Conservation (phyloP, 2,329 filamentous ascomycete species). For the Cordyceps cateniannulata region DNA sequence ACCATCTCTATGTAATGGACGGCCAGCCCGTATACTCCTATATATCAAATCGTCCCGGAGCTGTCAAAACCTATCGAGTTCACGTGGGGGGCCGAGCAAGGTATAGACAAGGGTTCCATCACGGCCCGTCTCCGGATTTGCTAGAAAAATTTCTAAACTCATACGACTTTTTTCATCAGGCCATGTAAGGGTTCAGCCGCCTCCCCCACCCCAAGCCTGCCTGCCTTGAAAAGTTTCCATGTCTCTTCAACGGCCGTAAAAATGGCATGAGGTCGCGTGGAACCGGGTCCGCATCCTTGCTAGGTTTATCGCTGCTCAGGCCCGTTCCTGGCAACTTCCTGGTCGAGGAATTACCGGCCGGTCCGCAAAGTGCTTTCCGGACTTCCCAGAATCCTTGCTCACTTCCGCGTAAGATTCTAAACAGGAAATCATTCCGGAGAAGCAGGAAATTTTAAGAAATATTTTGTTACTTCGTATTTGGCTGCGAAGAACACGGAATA, state of each 20-base stretch:
- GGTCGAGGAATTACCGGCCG: not conserved
- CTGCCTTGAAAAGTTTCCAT: not conserved
- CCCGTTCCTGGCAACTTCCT: not conserved
- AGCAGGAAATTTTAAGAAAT: not conserved
- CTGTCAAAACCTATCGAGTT: not conserved
- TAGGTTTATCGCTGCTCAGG: not conserved
- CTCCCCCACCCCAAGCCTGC: not conserved
- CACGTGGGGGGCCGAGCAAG: not conserved
- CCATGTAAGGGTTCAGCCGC: not conserved
- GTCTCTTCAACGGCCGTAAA: not conserved
- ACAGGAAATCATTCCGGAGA: not conserved
- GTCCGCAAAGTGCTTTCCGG: not conserved
- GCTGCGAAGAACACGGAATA: not conserved
- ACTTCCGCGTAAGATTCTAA: not conserved
- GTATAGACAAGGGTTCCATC: not conserved
- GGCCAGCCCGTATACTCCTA: not conserved
- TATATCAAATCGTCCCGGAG: not conserved
- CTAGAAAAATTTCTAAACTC: not conserved
- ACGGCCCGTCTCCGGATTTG: not conserved
- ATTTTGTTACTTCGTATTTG: not conserved
- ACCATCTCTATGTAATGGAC: not conserved
- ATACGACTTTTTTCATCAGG: slow-evolving; percentile 9
- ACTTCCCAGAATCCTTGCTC: not conserved
- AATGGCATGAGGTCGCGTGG: slow-evolving; percentile 6
- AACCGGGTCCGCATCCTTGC: not conserved